These are phyloP conservation scores for Hypoxylon trugodes DNA, from an alignment of 495 filamentous ascomycete species.

Conservation along the genomic window DNA sequence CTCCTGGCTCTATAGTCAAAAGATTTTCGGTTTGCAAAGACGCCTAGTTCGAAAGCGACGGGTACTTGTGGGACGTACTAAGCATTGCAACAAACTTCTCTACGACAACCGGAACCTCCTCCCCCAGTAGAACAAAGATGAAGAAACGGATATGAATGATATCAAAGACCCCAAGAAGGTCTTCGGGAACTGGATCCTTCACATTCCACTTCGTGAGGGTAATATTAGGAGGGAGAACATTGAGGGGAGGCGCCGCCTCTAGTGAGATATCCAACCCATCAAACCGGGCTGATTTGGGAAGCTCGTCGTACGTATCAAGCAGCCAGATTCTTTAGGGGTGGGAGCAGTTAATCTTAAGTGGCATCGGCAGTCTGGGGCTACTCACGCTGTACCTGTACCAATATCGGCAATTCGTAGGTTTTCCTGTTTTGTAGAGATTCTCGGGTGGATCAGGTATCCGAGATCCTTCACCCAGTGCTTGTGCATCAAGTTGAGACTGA, in stretches of 20 bases:
- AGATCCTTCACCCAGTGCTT: constrained; percentile 6
- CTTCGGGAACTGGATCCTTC: constrained; percentile 2
- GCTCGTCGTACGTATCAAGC: background rate
- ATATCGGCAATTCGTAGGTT: constrained; percentile 15
- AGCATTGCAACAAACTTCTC: constrained; percentile 10
- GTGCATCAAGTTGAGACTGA: constrained; percentile 28
- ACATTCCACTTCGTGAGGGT: constrained; percentile 8
- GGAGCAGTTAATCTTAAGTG: background rate
- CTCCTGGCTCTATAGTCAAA: constrained; percentile 11
- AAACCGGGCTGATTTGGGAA: background rate
- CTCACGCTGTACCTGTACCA: constrained; percentile 11
- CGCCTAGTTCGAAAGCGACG: background rate
- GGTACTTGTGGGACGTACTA: background rate
- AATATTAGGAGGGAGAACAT: constrained; percentile 9
- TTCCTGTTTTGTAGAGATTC: background rate
- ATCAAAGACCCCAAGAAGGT: constrained; percentile 11
- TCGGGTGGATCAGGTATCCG: constrained; percentile 21
- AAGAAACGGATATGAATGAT: constrained; percentile 20
- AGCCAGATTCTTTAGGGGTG: background rate
- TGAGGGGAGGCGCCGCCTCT: background rate
- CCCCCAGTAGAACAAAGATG: constrained; percentile 2
- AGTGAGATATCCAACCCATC: background rate
- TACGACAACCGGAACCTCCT: constrained; percentile 8
- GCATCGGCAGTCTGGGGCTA: background rate
- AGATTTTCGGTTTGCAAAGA: background rate